Percentiles rank a stretch among this genome's conserved stretches.
Conservation (phyloP, 176 grass and related monocot species). For the Musa schizocarpa region DNA sequence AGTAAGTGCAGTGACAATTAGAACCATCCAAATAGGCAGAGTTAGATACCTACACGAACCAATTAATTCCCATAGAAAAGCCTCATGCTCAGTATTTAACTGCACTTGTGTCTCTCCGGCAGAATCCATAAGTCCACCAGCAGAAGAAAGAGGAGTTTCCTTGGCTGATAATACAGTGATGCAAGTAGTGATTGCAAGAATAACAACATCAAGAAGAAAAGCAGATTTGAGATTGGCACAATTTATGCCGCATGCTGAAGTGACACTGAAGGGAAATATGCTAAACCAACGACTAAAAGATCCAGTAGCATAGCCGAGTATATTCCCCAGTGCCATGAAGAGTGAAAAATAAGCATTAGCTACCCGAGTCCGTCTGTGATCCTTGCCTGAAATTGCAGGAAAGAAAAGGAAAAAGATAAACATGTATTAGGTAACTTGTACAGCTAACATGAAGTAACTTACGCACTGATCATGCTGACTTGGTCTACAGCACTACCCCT, state of each 20-base stretch:
- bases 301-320: conserved; percentile 79
- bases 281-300: conserved; percentile 66
- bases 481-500: background rate
- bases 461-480: background rate
- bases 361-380: conserved; percentile 75
- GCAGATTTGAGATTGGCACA: conserved; percentile 93
- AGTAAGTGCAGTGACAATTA: conserved; percentile 82
- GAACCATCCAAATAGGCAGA: conserved; percentile 73
- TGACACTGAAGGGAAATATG: conserved; percentile 78
- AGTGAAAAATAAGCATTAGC: conserved; percentile 99
- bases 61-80: conserved; percentile 89
- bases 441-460: background rate
- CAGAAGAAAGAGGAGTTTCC: conserved; percentile 33
- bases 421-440: background rate
- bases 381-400: conserved; percentile 55
- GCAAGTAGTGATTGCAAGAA: conserved; percentile 57
- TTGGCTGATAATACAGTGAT: conserved; percentile 51
- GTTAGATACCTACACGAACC: conserved; percentile 85
- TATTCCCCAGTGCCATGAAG: conserved; percentile 96
- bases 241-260: conserved; percentile 49
- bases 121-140: background rate
- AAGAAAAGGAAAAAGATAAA: conserved; percentile 2
- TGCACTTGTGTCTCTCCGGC: conserved; percentile 22
- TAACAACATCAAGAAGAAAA: conserved; percentile 69
- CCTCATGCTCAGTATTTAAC: conserved; percentile 37